These are phyloP conservation scores for Digitaria exilis DNA, from an alignment of 202 grass and related monocot species.

Conservation along the genomic window DNA sequence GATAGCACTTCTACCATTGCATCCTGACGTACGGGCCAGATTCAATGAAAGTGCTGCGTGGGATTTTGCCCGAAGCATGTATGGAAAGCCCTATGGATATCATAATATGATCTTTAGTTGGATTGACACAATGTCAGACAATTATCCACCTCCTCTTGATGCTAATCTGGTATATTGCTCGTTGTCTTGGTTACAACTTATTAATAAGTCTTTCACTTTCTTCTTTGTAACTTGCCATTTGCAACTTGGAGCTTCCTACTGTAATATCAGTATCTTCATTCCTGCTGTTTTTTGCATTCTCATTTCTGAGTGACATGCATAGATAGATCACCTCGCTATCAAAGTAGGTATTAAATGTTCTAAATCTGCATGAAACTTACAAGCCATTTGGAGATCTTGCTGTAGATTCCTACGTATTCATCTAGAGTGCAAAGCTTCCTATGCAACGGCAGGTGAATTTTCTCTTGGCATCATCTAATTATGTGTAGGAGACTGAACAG, in stretches of 20 bases:
- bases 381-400: not conserved
- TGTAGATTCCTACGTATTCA: not conserved
- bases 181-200: not conserved
- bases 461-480: too few species aligned
- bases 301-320: not conserved
- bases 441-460: not conserved
- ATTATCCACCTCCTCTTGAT: slow-evolving; percentile 94
- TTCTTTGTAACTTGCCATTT: slow-evolving; percentile 2
- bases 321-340: too few species aligned
- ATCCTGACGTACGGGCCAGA: slow-evolving; percentile 66
- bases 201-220: not conserved
- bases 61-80: slow-evolving; percentile 84
- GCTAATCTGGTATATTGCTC: slow-evolving; percentile 84
- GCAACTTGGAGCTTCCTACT: not conserved
- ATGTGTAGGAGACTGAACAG: too few species aligned
- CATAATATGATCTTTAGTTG: slow-evolving; percentile 99
- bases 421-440: not conserved
- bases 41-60: slow-evolving; percentile 92
- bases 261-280: not conserved
- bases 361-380: not conserved
- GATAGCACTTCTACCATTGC: slow-evolving; percentile 80
- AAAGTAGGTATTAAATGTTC: not conserved
- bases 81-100: slow-evolving; percentile 93
- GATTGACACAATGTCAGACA: slow-evolving; percentile 87
- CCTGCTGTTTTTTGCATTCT: not conserved